A percentile compares a stretch with the other conserved stretches of the same genome.
These are phyloP conservation scores for Penicillium hordei DNA, from an alignment of 2,329 filamentous ascomycete species.

Conservation along the genomic window DNA sequence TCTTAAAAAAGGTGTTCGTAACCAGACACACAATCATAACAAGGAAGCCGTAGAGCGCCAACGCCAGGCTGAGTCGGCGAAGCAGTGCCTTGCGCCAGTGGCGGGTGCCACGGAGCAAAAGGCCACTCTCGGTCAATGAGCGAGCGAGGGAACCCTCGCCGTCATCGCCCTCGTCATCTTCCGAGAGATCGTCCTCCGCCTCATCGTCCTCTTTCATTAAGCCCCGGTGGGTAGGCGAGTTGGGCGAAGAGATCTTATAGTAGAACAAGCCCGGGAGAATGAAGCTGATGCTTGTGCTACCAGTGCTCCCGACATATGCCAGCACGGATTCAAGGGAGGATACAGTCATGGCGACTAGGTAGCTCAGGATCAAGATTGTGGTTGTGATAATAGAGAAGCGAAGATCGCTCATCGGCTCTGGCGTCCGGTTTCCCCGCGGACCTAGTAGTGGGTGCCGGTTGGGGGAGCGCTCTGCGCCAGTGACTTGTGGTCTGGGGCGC, in stretches of 20 bases:
- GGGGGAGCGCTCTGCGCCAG: conserved; percentile 45
- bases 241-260: conserved; percentile 93
- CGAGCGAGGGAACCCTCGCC: conserved; percentile 40
- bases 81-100: conserved; percentile 65
- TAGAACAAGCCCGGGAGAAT: conserved; percentile 96
- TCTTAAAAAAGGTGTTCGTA: conserved; percentile 79
- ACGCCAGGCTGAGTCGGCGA: conserved; percentile 68
- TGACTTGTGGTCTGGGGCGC: conserved; percentile 59
- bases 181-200: conserved; percentile 55
- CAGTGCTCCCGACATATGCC: conserved; percentile 92
- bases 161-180: conserved; percentile 32
- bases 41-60: conserved; percentile 78
- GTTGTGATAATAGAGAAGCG: conserved; percentile 90
- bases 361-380: conserved; percentile 77
- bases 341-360: conserved; percentile 86
- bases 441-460: conserved; percentile 46
- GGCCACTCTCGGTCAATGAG: conserved; percentile 56
- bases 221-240: conserved; percentile 80
- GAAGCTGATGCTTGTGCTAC: conserved; percentile 93
- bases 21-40: conserved; percentile 88
- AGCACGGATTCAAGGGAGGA: conserved; percentile 85
- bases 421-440: conserved; percentile 44
- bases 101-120: conserved; percentile 61
- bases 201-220: conserved; percentile 89
- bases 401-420: conserved; percentile 73